phyloP scores from a whole-genome alignment of 345 rosid genomes.

The Populus davidiana region DNA sequence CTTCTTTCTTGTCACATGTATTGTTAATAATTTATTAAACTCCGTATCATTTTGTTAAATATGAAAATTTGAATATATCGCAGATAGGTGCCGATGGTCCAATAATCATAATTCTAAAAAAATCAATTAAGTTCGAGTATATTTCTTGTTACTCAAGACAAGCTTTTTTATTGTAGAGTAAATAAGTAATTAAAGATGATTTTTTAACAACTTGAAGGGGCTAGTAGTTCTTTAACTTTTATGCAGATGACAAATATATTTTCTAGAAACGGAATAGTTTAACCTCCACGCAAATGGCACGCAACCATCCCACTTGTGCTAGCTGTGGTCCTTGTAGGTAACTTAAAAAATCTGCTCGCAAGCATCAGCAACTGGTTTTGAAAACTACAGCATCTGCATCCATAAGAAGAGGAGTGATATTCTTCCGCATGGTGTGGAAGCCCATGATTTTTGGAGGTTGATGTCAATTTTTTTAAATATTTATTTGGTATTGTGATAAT shows the following conservation, averaged over 20 bases:
- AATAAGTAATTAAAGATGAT: background rate
- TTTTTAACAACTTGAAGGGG: background rate
- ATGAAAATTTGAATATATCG: no score
- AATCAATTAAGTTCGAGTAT: background rate
- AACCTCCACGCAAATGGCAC: background rate
- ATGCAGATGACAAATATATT: background rate
- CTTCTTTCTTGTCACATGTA: no score
- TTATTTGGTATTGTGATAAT: no score
- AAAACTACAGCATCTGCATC: background rate
- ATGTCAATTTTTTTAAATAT: no score
- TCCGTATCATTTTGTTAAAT: no score
- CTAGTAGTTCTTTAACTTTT: background rate
- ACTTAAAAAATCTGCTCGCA: background rate
- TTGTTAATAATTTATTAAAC: no score
- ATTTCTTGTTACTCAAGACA: background rate
- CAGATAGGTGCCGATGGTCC: no score
- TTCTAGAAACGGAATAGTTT: background rate
- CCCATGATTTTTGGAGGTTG: slow-evolving; percentile 1
- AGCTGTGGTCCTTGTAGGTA: background rate
- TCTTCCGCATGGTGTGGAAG: background rate
- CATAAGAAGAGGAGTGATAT: background rate
- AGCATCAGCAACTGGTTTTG: background rate
- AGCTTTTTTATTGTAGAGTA: background rate
- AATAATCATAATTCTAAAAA: no score
- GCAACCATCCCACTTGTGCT: background rate